Conservation (phyloP, 805 yeast genomes). For the Pichia cephalocereana region DNA sequence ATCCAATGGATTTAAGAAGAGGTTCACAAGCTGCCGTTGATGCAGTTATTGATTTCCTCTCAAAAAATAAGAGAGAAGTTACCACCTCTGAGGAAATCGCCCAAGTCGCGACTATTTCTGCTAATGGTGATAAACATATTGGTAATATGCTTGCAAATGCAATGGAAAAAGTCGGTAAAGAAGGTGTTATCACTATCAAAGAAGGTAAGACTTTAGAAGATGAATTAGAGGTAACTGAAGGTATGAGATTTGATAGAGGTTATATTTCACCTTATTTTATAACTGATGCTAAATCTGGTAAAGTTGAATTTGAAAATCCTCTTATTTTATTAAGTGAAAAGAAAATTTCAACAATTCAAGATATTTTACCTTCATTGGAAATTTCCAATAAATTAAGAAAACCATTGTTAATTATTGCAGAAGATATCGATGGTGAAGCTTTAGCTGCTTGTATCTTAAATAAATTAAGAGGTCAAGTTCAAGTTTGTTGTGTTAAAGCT, state of each 20-base stretch:
- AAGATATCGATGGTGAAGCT: slow-evolving; percentile 97
- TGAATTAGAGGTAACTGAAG: slow-evolving; percentile 94
- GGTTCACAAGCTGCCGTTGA: slow-evolving; percentile 97
- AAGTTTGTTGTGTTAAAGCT: slow-evolving; percentile 94
- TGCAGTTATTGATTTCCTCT: slow-evolving; percentile 79
- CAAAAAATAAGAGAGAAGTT: slow-evolving; percentile 81
- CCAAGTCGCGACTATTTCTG: slow-evolving; percentile 96
- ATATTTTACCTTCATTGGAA: slow-evolving; percentile 87
- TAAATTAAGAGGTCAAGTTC: slow-evolving; percentile 97
- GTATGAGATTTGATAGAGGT: slow-evolving; percentile 98
- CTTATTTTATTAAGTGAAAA: slow-evolving; percentile 81
- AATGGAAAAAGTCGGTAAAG: slow-evolving; percentile 98
- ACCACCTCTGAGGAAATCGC: slow-evolving; percentile 93
- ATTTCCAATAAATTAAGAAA: slow-evolving; percentile 87
- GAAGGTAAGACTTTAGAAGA: slow-evolving; percentile 97
- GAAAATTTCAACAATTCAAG: slow-evolving; percentile 85
- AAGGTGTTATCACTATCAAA: slow-evolving; percentile 96
- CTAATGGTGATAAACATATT: slow-evolving; percentile 90
- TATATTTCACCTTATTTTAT: slow-evolving; percentile 95
- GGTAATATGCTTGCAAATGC: slow-evolving; percentile 89
- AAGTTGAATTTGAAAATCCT: slow-evolving; percentile 94
- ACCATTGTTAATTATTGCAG: slow-evolving; percentile 88
- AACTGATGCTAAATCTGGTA: slow-evolving; percentile 85
- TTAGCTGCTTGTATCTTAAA: slow-evolving; percentile 95
- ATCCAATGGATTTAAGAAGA: slow-evolving; percentile 96